Conservation (phyloP, 1,139 yeast species). For the Debaryomyces fabryi region DNA sequence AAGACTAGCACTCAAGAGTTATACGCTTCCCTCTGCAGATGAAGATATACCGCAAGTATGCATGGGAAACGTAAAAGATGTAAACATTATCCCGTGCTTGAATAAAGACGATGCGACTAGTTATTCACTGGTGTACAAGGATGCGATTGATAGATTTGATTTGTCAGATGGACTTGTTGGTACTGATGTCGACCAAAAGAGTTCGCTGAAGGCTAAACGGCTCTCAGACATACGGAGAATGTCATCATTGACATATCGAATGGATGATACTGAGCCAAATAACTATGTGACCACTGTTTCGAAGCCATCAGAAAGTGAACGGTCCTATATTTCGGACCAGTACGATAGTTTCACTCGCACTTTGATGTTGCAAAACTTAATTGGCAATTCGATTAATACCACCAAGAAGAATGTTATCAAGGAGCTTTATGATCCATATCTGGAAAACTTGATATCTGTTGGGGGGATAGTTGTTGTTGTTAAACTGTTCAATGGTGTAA, state of each 20-base stretch:
- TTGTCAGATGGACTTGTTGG: conserved; percentile 14
- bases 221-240: conserved; percentile 7
- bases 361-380: conserved; percentile 29
- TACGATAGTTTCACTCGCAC: conserved; percentile 34
- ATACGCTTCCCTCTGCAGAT: background rate
- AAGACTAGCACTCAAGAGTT: conserved; percentile 5
- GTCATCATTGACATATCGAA: conserved; percentile 16
- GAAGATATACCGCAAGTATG: background rate
- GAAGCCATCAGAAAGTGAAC: conserved; percentile 17
- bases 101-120: conserved; percentile 8
- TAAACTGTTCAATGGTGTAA: conserved; percentile 29
- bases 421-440: conserved; percentile 35
- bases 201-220: background rate
- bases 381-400: conserved; percentile 19
- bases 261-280: conserved; percentile 7
- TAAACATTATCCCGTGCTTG: conserved; percentile 1
- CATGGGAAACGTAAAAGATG: conserved; percentile 1
- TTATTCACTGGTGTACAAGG: conserved; percentile 19
- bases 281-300: conserved; percentile 18
- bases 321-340: conserved; percentile 18
- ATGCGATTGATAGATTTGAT: conserved; percentile 22
- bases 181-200: background rate
- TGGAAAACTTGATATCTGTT: conserved; percentile 26
- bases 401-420: conserved; percentile 18
- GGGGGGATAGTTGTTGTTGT: conserved; percentile 45